Percentiles rank a stretch among this genome's conserved stretches.
These are phyloP conservation scores for Mycena crocata DNA, from an alignment of 768 basidiomycete genomes.

Conservation along the genomic window DNA sequence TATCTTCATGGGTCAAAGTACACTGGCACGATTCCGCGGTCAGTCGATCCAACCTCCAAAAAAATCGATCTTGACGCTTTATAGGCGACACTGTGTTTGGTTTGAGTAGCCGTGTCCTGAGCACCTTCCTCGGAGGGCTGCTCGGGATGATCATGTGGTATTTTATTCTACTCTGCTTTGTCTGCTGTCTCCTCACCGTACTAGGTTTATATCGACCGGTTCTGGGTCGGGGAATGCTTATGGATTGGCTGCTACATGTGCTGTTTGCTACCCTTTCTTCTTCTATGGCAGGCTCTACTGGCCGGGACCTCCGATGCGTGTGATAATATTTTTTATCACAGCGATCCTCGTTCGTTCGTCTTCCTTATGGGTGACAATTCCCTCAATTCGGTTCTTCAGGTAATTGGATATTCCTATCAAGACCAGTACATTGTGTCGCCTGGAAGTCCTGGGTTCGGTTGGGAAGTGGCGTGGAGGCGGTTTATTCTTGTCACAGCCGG, in stretches of 20 bases:
- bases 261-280: constrained; percentile 78
- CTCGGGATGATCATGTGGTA: constrained; percentile 77
- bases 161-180: constrained; percentile 31
- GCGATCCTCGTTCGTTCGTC: constrained; percentile 61
- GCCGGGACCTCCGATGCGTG: constrained; percentile 79
- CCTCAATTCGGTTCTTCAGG: constrained; percentile 48
- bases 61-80: not conserved
- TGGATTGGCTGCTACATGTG: constrained; percentile 75
- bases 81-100: constrained; percentile 78
- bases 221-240: constrained; percentile 69
- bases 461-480: constrained; percentile 78
- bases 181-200: not conserved
- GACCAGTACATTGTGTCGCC: constrained; percentile 61
- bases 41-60: not conserved
- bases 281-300: constrained; percentile 79
- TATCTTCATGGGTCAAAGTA: constrained; percentile 84
- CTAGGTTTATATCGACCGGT: constrained; percentile 79
- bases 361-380: not conserved
- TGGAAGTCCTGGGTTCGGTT: constrained; percentile 68
- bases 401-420: constrained; percentile 81
- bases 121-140: constrained; percentile 75
- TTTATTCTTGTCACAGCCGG: constrained; percentile 79
- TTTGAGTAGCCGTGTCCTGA: constrained; percentile 67
- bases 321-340: constrained; percentile 76
- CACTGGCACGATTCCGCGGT: constrained; percentile 70